Evolutionary conservation across 331 rosid genomes (phyloP).

Genomic region (Ulmus americana): DNA sequence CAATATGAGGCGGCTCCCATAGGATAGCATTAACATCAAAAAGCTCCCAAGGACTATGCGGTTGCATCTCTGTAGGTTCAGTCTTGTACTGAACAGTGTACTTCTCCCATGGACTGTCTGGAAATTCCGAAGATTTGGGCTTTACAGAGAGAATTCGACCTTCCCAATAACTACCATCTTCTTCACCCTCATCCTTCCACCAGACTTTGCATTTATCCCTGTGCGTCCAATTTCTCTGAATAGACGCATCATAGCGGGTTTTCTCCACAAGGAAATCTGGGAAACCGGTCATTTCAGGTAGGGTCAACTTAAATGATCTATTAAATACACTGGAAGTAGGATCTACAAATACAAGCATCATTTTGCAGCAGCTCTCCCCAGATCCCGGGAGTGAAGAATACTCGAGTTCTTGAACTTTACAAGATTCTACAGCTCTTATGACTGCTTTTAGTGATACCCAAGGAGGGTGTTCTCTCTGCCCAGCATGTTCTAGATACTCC

Average conservation of each 20-base stretch:
- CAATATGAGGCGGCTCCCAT: slow-evolving; percentile 76
- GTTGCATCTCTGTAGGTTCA: slow-evolving; percentile 58
- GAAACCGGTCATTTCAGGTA: slow-evolving; percentile 81
- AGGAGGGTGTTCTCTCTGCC: slow-evolving; percentile 62
- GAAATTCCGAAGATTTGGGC: slow-evolving; percentile 67
- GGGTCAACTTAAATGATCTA: slow-evolving; percentile 66
- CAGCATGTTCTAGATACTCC: slow-evolving; percentile 59
- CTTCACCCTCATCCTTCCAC: slow-evolving; percentile 86
- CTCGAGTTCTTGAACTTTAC: slow-evolving; percentile 60
- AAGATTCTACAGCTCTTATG: slow-evolving; percentile 70
- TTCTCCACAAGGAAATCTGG: slow-evolving; percentile 94
- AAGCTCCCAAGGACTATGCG: slow-evolving; percentile 99
- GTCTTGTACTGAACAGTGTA: slow-evolving; percentile 63
- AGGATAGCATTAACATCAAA: slow-evolving; percentile 49
- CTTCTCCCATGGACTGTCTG: slow-evolving; percentile 95
- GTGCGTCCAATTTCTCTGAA: slow-evolving; percentile 76
- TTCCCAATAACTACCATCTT: slow-evolving; percentile 90
- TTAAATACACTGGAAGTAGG: slow-evolving; percentile 50
- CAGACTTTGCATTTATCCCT: slow-evolving; percentile 96
- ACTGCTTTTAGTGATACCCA: slow-evolving; percentile 58
- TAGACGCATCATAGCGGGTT: slow-evolving; percentile 68
- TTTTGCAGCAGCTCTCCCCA: slow-evolving; percentile 98
- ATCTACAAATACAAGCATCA: slow-evolving; percentile 73
- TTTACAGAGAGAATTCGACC: slow-evolving; percentile 59
- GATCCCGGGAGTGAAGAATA: slow-evolving; percentile 82